Base-by-base conservation (phyloP, 768 basidiomycete species). In the Obba rivulosa region DNA sequence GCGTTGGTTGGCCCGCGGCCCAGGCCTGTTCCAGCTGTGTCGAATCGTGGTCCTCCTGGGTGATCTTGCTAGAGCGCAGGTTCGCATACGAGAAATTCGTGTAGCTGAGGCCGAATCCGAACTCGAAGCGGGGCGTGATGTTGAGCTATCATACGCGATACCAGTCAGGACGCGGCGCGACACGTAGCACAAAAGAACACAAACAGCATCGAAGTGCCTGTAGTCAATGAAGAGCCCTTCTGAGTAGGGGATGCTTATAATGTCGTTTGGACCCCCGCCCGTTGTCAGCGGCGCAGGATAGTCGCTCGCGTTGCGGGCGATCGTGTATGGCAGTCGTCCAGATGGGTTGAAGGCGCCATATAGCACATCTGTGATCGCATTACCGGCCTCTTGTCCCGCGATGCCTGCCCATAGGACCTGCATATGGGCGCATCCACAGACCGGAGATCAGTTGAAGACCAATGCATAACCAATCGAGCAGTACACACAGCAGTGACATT, bases 51-150 rank as follows among this genome's bases (percentile, higher is more conserved):
- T 62, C 18, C 70, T 63, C 1, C 49, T 47, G 10, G 66, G 66
- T 43, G 8, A 82, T 62, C 51, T 71, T 69, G 5, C 59, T 61
- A 22, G 87, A 66, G 2, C 69, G 54, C n/a, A 92, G 66, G 24
- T 76, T 66, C 34, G 73, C 77, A 60, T 90, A 93, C 28, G 75
- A 66, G 62, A 93, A 96, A 1, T 68, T 76, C 34, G 92, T 85
- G 68, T 96, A 96, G 49, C 83, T 85, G 59, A 93, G 62, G 0
- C 92, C 92, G 58, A 81, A 93, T 3, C 92, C 92, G 61, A 95
- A 96, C 59, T 90, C 87, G 56, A 80, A 91, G 28, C 86, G 85
- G 1, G 89, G 89, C 0, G 74, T 73, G 48, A 90, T 87, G 50
- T 81, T 77, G 60, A 77, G 67, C 77, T 83, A 21, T 16, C 20